phyloP scores from a whole-genome alignment of 768 basidiomycete species.

The Dentipellis sp. region DNA sequence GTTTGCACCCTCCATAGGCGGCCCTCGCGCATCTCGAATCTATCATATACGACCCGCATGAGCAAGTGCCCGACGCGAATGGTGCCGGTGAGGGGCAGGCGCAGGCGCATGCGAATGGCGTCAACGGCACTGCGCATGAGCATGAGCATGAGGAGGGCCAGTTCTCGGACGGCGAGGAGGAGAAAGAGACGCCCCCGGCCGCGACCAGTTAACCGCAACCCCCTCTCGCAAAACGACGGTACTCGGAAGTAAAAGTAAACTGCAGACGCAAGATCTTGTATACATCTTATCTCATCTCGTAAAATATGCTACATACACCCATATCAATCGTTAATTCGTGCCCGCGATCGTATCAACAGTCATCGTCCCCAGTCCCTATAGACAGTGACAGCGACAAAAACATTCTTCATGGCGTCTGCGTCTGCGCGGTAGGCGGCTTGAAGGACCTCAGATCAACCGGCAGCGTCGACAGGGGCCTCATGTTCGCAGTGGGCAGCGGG shows the following conservation, averaged over 20 bases:
- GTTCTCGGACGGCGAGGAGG: constrained; percentile 11
- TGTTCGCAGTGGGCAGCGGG: constrained; percentile 32
- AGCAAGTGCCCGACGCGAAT: constrained; percentile 2
- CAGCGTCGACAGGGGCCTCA: constrained; percentile 11
- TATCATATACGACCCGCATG: constrained; percentile 56
- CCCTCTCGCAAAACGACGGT: not conserved
- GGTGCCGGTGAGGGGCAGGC: not conserved
- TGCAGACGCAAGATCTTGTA: not conserved
- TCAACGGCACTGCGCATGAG: constrained; percentile 4
- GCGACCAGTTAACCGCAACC: not conserved
- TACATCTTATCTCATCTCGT: not conserved
- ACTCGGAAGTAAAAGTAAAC: not conserved
- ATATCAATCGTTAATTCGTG: not conserved
- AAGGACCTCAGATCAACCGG: constrained; percentile 10
- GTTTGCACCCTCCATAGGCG: constrained; percentile 39
- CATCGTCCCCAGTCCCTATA: not conserved
- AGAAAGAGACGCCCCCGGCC: not conserved
- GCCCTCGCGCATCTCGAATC: constrained; percentile 77
- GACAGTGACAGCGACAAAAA: too few species aligned
- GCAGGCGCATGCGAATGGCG: constrained; percentile 2
- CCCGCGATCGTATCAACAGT: not conserved
- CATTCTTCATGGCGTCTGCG: not conserved
- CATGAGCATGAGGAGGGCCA: constrained; percentile 9
- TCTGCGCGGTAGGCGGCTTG: not conserved
- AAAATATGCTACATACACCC: constrained; percentile 2